Base-by-base conservation (phyloP, 805 yeast species). In the Spathaspora passalidarum region DNA sequence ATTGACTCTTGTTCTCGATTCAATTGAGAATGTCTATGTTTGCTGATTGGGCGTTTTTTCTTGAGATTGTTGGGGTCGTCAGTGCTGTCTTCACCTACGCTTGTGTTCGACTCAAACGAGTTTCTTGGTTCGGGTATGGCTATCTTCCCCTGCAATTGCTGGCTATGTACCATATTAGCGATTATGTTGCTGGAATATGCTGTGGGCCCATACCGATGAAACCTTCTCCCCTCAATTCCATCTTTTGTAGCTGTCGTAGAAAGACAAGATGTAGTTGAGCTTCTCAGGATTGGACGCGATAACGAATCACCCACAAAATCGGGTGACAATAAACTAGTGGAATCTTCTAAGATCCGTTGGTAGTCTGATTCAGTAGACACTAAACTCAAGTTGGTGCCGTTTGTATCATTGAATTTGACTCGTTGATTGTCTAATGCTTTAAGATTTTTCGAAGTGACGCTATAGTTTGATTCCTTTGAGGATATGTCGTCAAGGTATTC, bases 191-290 rank as follows among this genome's bases (percentile, higher is more conserved):
- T 57, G 2, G 72, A 62, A 48, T 65, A 70, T 2, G 63, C 58
- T n/a, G 65, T 62, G 5, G 70, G 72, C 0, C 73, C 72, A 21
- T 58, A 59, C 40, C 82, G 65, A 53, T 73, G 80, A 38, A 79
- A 67, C 40, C 77, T 64, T 49, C 78, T 76, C 4, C 90, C 90
- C 56, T 84, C 88, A 3, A 83, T 61, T 0, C 90, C 89, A 59
- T 84, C 89, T 53, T 84, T 84, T 14, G 87, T 82, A 18, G 89
- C 89, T 4, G 85, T 82, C 34, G 84, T 81, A 0, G 88, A 82
- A n/a, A 84, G 59, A 26, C 86, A 84, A 1, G 88, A 81, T 0
- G 86, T 80, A 16, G 78, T 76, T 19, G 86, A 80, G 39, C 77
- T 75, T 41, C 88, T 71, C 0, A 88, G 82, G 17, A 79, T 56